Evolutionary conservation across 345 rosid species (phyloP).

Genomic region (Dimocarpus longan): DNA sequence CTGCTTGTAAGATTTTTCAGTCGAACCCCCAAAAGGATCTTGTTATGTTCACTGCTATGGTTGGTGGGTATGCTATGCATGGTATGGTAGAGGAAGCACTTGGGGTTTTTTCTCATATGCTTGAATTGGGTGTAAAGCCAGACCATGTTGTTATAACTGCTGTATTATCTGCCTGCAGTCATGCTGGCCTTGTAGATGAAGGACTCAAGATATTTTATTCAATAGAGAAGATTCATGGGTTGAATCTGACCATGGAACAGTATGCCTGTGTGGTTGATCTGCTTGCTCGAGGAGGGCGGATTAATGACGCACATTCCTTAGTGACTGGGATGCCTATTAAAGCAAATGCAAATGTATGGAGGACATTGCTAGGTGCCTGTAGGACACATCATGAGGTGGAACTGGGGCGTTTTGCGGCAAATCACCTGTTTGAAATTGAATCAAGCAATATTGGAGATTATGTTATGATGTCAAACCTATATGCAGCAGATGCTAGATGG

Average conservation of each 20-base stretch:
- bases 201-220: constrained; percentile 69
- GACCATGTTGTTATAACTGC: constrained; percentile 78
- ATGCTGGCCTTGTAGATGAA: constrained; percentile 71
- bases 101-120: constrained; percentile 57
- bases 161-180: constrained; percentile 79
- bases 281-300: constrained; percentile 81
- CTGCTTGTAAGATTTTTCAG: constrained; percentile 60
- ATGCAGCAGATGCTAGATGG: constrained; percentile 87
- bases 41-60: constrained; percentile 73
- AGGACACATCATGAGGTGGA: constrained; percentile 63
- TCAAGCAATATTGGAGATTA: constrained; percentile 61
- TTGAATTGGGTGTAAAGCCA: constrained; percentile 59
- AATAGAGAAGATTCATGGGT: constrained; percentile 45
- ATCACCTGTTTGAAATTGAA: constrained; percentile 63
- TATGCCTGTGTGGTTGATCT: constrained; percentile 81
- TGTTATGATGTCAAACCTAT: constrained; percentile 76
- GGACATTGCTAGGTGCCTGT: constrained; percentile 79
- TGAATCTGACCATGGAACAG: constrained; percentile 74
- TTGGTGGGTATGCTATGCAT: constrained; percentile 80
- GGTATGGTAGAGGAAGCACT: constrained; percentile 88
- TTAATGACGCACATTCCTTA: constrained; percentile 69
- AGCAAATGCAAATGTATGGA: constrained; percentile 75
- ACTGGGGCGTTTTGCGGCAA: constrained; percentile 57
- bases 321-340: constrained; percentile 59
- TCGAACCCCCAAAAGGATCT: constrained; percentile 61